phyloP scores from a whole-genome alignment of 306 rosid species.

The Cicer yamashitae region DNA sequence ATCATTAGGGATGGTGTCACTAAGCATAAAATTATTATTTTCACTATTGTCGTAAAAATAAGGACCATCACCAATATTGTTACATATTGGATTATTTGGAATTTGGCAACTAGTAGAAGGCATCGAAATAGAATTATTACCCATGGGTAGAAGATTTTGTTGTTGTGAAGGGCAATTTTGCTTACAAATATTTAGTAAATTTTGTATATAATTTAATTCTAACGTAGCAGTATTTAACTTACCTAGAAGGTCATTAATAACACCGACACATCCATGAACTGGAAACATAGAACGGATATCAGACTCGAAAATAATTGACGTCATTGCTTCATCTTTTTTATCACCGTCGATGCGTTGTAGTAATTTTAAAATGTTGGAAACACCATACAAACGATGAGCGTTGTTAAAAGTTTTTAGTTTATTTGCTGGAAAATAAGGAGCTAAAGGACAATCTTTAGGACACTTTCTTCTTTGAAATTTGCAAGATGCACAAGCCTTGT shows the following conservation, averaged over 20 bases:
- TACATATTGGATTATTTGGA: too few relatives aligned
- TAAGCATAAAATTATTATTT: too few relatives aligned
- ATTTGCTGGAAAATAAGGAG: slow-evolving; percentile 63
- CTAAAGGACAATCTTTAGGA: slow-evolving; percentile 51
- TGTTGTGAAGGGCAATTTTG: too few relatives aligned
- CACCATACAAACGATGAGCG: slow-evolving; percentile 71
- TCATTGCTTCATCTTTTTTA: slow-evolving; percentile 56
- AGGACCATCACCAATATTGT: too few relatives aligned
- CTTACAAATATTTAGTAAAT: too few relatives aligned
- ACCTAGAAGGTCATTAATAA: neutral
- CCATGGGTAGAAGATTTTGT: too few relatives aligned
- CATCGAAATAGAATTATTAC: neutral
- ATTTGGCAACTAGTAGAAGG: too few relatives aligned
- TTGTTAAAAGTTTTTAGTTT: slow-evolving; percentile 52
- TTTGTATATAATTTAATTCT: too few relatives aligned
- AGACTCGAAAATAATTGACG: slow-evolving; percentile 63
- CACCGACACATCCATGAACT: slow-evolving; percentile 47
- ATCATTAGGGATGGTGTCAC: too few relatives aligned
- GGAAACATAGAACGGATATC: slow-evolving; percentile 57
- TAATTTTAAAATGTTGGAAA: slow-evolving; percentile 52
- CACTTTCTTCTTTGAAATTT: slow-evolving; percentile 66
- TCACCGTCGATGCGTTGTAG: slow-evolving; percentile 1
- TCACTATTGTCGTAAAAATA: too few relatives aligned
- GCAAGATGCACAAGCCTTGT: slow-evolving; percentile 77
- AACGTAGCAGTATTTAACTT: neutral